phyloP scores from a whole-genome alignment of 2,329 filamentous ascomycete species.

The Penicillium verrucosum region DNA sequence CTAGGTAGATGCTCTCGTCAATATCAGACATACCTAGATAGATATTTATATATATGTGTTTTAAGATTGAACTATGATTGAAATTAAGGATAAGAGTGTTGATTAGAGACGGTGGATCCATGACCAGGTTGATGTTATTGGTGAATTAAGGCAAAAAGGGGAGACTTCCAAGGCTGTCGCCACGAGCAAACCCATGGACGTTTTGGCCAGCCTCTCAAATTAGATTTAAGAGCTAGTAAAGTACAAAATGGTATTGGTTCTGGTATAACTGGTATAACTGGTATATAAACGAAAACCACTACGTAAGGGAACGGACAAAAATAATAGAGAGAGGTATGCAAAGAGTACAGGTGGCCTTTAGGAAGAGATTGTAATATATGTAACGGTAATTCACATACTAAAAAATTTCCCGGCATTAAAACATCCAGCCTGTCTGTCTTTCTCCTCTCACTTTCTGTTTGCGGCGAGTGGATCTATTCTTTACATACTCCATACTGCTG shows the following conservation, averaged over 20 bases:
- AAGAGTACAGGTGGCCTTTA: conserved; percentile 11
- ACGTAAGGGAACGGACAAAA: neutral
- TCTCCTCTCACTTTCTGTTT: neutral
- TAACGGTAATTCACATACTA: conserved; percentile 1
- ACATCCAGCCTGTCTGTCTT: neutral
- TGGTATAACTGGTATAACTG: neutral
- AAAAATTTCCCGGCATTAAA: neutral
- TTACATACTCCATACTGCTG: neutral
- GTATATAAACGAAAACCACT: neutral
- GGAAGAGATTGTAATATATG: neutral
- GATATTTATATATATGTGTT: neutral
- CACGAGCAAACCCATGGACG: conserved; percentile 3
- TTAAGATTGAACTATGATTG: neutral
- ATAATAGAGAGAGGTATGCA: neutral
- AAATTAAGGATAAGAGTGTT: neutral
- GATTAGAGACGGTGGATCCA: neutral
- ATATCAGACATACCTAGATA: neutral
- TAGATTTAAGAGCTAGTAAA: neutral
- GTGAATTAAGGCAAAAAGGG: neutral
- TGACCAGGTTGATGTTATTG: neutral
- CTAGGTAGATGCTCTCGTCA: neutral
- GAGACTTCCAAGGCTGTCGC: neutral
- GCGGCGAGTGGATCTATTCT: conserved; percentile 1
- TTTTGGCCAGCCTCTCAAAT: neutral
- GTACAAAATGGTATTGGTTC: neutral